These are phyloP conservation scores for Coleophoma eucalyptorum DNA, from an alignment of 2,329 filamentous ascomycete species.

Conservation along the genomic window DNA sequence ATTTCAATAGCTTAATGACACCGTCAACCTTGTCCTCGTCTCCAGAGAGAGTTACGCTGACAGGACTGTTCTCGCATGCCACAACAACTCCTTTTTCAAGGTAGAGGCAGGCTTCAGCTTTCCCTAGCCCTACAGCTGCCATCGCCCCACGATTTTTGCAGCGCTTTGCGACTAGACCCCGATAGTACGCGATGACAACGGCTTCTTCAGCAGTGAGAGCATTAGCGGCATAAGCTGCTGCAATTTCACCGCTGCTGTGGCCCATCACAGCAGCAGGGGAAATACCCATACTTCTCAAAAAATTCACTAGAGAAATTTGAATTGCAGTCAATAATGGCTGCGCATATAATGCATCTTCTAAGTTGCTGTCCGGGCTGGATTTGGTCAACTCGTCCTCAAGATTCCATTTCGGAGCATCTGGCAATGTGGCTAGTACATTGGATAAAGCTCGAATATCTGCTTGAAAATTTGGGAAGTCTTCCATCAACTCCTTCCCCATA, in stretches of 20 bases:
- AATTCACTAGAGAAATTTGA: conserved; percentile 37
- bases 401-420: neutral
- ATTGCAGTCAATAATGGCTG: conserved; percentile 40
- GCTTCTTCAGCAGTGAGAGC: conserved; percentile 10
- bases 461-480: neutral
- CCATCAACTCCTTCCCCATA: conserved; percentile 7
- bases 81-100: conserved; percentile 14
- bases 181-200: conserved; percentile 6
- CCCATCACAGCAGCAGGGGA: conserved; percentile 32
- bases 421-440: neutral
- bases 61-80: conserved; percentile 30
- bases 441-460: neutral
- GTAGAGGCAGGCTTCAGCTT: conserved; percentile 9
- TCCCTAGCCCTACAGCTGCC: conserved; percentile 37
- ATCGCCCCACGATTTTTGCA: conserved; percentile 33
- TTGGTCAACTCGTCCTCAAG: conserved; percentile 28
- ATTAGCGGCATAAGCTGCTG: conserved; percentile 30
- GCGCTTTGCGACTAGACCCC: neutral
- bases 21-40: conserved; percentile 7
- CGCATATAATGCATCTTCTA: neutral
- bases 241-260: conserved; percentile 43
- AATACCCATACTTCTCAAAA: conserved; percentile 34
- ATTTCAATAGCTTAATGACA: neutral
- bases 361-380: conserved; percentile 15
- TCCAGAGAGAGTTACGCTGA: conserved; percentile 35